phyloP scores from a whole-genome alignment of 2,329 filamentous ascomycete species.

The Botrytis medusae region DNA sequence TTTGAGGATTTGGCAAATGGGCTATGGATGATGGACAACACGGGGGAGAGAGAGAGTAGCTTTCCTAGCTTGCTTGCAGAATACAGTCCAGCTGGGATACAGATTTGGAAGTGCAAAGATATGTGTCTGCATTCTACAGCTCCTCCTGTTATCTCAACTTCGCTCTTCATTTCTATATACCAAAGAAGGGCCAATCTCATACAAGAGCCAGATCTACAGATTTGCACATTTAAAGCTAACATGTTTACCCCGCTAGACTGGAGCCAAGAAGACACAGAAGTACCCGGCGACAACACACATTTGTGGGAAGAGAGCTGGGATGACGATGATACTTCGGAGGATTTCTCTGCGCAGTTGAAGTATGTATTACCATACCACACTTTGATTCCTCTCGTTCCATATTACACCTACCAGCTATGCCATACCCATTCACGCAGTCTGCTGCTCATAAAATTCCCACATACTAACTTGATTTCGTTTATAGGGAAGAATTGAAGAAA shows the following conservation, averaged over 20 bases:
- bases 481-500: slow-evolving; percentile 89
- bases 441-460: background rate
- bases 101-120: background rate
- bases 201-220: background rate
- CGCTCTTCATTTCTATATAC: background rate
- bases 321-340: slow-evolving; percentile 94
- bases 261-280: slow-evolving; percentile 87
- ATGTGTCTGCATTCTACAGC: background rate
- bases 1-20: background rate
- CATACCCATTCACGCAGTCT: background rate
- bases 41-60: background rate
- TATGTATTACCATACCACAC: slow-evolving; percentile 48
- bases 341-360: slow-evolving; percentile 94
- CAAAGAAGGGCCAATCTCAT: background rate
- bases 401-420: background rate
- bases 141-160: background rate
- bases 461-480: background rate
- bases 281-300: slow-evolving; percentile 73
- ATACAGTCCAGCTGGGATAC: too few species aligned
- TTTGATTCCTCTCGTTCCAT: background rate
- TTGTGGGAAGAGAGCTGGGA: slow-evolving; percentile 99
- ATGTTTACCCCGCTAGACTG: slow-evolving; percentile 63
- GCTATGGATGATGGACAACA: background rate
- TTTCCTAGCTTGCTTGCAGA: too few species aligned
- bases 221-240: slow-evolving; percentile 23